Base-by-base conservation (phyloP, 2,329 filamentous ascomycete species). In the Rutstroemia sp. region DNA sequence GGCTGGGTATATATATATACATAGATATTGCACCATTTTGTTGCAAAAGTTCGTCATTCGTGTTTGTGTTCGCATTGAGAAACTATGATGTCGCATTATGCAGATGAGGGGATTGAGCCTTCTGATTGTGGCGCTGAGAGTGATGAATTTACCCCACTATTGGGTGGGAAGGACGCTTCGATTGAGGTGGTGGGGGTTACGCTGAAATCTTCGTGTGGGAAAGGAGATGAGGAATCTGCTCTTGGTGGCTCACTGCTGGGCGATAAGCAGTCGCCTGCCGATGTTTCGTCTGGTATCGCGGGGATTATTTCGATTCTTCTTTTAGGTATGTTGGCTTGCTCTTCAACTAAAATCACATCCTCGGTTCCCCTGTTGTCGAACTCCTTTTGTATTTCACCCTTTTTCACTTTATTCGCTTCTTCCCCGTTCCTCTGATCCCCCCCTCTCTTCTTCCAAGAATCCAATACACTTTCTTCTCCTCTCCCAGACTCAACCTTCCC, bases 251-350 rank as follows among this genome's bases (percentile, higher is more conserved):
- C 1, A 14, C 7, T 16, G 8, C 19, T 21, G 5, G 23, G 16
- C 5, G 45, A 42, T 23, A 46, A 46, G 19, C 42, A 1, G 14
- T 7, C 12, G 12, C 21, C 18, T n/a, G 19, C 10, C 1, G 19
- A 16, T 14, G 9, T 6, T 5, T 38, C n/a, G 21, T 44, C 19
- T 49, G 59, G 59, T 56, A 54, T 62, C 51, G 57, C 50, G 10
- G 57, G 58, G 8, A 48, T 62, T 7, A 64, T 64, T 12, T 64
- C 53, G 6, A 58, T 64, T 56, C 45, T 64, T 18, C 38, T 62
- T 23, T 25, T 63, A 30, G 61, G 59, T 60, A 45, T 25, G 41
- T 49, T 23, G 14, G 5, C 25, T 39, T 45, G 7, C 14, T 34
- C 10, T 27, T 48, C 48, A 21, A 7, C 19, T 23, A 10, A 23